These are phyloP conservation scores for Talaromyces wortmannii DNA, from an alignment of 495 filamentous ascomycete species.

Conservation along the genomic window DNA sequence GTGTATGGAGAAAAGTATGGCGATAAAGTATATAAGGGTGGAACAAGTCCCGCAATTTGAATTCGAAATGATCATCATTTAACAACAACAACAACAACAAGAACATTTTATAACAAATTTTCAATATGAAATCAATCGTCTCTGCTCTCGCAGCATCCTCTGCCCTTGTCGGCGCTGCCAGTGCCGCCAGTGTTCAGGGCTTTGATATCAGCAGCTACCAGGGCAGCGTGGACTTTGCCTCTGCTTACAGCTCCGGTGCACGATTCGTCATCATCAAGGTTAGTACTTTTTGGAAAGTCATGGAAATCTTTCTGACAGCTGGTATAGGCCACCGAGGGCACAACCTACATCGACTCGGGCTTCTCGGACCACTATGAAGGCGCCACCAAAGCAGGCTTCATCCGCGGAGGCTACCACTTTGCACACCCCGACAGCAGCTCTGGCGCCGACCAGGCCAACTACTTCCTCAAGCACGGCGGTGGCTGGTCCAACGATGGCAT, in stretches of 20 bases:
- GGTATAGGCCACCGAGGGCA: conserved; percentile 53
- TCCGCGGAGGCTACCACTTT: conserved; percentile 61
- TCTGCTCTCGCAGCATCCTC: conserved; percentile 1
- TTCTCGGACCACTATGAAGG: conserved; percentile 50
- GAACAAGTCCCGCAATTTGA: too few species aligned
- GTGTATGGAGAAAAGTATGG: not conserved
- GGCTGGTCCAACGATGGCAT: conserved; percentile 55
- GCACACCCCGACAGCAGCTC: conserved; percentile 44
- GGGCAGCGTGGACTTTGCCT: conserved; percentile 45
- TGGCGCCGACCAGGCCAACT: conserved; percentile 48
- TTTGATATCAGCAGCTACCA: conserved; percentile 64
- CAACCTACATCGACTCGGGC: conserved; percentile 39
- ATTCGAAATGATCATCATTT: too few species aligned
- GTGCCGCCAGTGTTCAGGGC: conserved; percentile 39
- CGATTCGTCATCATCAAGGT: conserved; percentile 68
- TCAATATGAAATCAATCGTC: not conserved
- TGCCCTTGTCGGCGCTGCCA: conserved; percentile 6
- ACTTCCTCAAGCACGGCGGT: conserved; percentile 55
- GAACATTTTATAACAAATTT: not conserved
- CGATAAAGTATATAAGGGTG: not conserved
- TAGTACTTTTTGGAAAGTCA: not conserved
- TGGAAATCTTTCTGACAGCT: not conserved
- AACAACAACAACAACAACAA: not conserved
- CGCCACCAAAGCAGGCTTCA: conserved; percentile 47
- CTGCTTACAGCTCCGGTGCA: conserved; percentile 49